Base-by-base conservation (phyloP, 179 eudicot genomes). In the Beta macrorhiza region DNA sequence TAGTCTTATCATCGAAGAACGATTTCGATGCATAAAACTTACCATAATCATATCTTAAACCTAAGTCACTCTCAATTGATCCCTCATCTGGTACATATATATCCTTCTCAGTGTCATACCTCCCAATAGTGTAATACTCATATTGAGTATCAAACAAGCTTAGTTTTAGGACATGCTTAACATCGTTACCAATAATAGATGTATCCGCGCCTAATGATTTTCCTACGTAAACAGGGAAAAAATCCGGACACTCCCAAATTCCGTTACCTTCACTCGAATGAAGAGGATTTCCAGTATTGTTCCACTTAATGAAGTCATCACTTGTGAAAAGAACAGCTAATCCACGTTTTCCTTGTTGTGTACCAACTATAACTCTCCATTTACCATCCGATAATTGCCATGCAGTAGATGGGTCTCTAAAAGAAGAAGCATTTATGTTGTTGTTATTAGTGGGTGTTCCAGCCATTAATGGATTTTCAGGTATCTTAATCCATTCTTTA, bases 171-270 rank as follows among this genome's bases (percentile, higher is more conserved):
- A 92, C 93, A 64, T 89, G 87, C 82, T 83, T 92, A 5, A 85
- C 49, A 5, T 72, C 44, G 0, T 25, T 0, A 0, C 86, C 86
- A 1, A 51, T 7, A 0, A n/a, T 56, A 4, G 93, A 91, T 0
- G 88, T 83, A 20, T 91, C 94, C 0, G 80, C 67, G 6, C 89
- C 95, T 11, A 70, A 7, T 0, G 10, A 25, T 8, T 74, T 72
- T 13, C 64, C 67, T 5, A 44, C 64, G 42, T 84, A 77, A 7
- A 93, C 97, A 0, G 93, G 94, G 37, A 78, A 93, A 32, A 92
- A 92, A 78, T 93, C 97, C 11, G 98, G 98, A 20, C 98, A 93
- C 78, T 93, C 98, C 97, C 92, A 92, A 78, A 88, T 82, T 0
- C 94, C 93, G 1, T 85, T 90, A 0, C 82, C 81, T 8, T 82